These are phyloP conservation scores for Phyllosticta citrichinensis DNA, from an alignment of 2,329 filamentous ascomycete species.

Conservation along the genomic window DNA sequence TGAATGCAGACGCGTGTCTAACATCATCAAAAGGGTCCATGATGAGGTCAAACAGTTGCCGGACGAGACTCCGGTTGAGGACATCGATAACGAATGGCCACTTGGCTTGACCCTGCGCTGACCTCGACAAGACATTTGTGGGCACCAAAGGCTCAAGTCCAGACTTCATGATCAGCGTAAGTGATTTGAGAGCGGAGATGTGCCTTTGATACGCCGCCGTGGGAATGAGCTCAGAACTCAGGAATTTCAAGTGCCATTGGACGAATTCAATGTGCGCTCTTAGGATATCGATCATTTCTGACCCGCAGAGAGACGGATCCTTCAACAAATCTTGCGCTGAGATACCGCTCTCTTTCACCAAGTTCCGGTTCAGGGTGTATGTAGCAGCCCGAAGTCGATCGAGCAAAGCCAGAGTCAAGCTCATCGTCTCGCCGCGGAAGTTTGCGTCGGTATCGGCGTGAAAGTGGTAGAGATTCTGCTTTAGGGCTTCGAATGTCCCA, in stretches of 20 bases:
- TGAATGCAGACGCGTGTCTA: constrained; percentile 43
- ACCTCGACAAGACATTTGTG: constrained; percentile 32
- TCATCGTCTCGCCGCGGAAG: constrained; percentile 70
- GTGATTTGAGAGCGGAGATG: constrained; percentile 64
- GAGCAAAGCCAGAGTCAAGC: constrained; percentile 64
- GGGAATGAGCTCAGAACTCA: constrained; percentile 63
- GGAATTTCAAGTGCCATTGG: constrained; percentile 62
- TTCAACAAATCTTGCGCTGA: background rate
- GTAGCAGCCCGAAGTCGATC: constrained; percentile 49
- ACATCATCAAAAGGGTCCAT: constrained; percentile 93
- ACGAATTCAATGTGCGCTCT: constrained; percentile 54
- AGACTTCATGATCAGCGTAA: constrained; percentile 57
- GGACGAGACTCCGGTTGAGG: constrained; percentile 36
- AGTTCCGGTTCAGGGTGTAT: constrained; percentile 19
- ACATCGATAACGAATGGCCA: constrained; percentile 43
- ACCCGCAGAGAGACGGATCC: background rate
- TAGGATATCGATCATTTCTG: constrained; percentile 17
- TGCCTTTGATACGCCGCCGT: constrained; percentile 86
- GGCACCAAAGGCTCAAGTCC: constrained; percentile 49
- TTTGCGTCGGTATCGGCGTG: constrained; percentile 81
- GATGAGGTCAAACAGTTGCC: constrained; percentile 65
- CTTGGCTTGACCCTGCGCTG: constrained; percentile 36
- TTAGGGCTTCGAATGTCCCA: constrained; percentile 52
- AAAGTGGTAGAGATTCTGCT: constrained; percentile 56
- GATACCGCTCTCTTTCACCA: background rate